phyloP scores from a whole-genome alignment of 495 filamentous ascomycete genomes.

The Paragyromitra xinjiangensis region DNA sequence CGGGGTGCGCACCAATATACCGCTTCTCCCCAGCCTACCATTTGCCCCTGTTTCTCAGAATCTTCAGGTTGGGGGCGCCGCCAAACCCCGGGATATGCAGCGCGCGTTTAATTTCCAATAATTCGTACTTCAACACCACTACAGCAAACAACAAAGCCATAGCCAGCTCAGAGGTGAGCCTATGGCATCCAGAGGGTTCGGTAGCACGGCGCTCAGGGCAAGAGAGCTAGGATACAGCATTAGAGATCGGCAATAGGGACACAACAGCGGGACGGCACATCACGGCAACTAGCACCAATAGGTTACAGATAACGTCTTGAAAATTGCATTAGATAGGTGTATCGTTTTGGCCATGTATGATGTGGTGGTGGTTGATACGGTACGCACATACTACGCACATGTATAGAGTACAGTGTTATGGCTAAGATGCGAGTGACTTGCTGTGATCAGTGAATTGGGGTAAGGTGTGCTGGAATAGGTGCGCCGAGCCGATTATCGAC shows the following conservation, averaged over 20 bases:
- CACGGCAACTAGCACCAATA: constrained; percentile 16
- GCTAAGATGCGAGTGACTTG: constrained; percentile 28
- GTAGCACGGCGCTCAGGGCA: constrained; percentile 10
- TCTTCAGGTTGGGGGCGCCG: not conserved
- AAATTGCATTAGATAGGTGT: not conserved
- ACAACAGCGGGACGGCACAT: constrained; percentile 40
- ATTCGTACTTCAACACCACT: not conserved
- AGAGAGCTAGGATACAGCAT: constrained; percentile 9
- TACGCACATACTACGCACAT: constrained; percentile 7
- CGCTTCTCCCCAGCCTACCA: not conserved
- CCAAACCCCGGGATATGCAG: not conserved
- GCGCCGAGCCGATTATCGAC: not conserved
- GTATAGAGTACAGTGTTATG: constrained; percentile 4
- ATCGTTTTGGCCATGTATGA: constrained; percentile 7
- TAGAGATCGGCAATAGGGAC: constrained; percentile 30
- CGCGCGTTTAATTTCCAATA: not conserved
- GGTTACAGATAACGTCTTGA: not conserved
- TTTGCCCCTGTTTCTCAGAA: not conserved
- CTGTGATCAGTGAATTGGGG: constrained; percentile 4
- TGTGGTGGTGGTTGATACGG: constrained; percentile 36
- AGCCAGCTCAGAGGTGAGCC: not conserved
- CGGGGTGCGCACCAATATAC: too few relatives aligned
- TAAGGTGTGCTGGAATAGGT: not conserved
- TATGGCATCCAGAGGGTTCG: not conserved
- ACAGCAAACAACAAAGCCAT: not conserved